phyloP scores from a whole-genome alignment of 192 early-diverging fungal genomes.

The Piromyces finnis region DNA sequence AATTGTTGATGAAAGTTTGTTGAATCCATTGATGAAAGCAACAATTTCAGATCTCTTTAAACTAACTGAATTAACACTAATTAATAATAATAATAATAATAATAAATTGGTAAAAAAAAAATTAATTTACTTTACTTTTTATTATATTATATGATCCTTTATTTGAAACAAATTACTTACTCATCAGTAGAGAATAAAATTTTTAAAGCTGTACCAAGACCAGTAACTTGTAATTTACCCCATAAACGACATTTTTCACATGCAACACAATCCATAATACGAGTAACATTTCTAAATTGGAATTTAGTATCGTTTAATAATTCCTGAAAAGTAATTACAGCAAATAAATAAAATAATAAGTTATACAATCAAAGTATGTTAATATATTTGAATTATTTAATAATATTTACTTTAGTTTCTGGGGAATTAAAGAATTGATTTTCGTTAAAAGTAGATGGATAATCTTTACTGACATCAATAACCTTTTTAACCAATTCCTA shows the following conservation, averaged over 20 bases:
- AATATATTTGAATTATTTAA: background rate
- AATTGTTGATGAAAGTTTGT: constrained; percentile 72
- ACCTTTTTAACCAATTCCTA: constrained; percentile 39
- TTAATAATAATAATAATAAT: too few species aligned
- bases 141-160: too few species aligned
- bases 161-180: too few species aligned
- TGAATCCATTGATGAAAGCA: constrained; percentile 74
- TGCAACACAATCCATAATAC: constrained; percentile 98
- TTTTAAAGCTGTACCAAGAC: constrained; percentile 93
- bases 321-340: too few species aligned
- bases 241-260: constrained; percentile 98
- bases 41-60: constrained; percentile 72
- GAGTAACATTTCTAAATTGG: constrained; percentile 86
- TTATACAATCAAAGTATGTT: too few species aligned
- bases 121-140: too few species aligned
- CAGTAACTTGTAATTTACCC: constrained; percentile 87
- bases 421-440: constrained; percentile 58
- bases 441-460: constrained; percentile 80
- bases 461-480: constrained; percentile 30
- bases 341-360: too few species aligned
- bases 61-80: background rate
- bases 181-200: constrained; percentile 84
- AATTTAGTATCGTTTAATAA: constrained; percentile 77
- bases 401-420: constrained; percentile 12
- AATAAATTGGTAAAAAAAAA: too few species aligned